Conservation (phyloP, 768 basidiomycete species). For the Suillus fuscotomentosus region DNA sequence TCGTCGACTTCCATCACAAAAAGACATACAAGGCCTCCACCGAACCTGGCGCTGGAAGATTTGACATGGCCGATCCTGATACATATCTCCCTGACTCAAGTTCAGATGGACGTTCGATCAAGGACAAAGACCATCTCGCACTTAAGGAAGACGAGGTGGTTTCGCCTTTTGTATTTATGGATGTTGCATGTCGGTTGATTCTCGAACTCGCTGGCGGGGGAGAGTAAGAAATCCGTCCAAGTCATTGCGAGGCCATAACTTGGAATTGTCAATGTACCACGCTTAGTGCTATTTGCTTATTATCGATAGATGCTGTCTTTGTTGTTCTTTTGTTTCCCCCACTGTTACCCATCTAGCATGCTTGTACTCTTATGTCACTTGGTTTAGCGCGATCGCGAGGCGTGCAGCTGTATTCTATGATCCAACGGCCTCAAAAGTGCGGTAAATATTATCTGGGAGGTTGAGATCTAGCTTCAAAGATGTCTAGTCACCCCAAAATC, state of each 20-base stretch:
- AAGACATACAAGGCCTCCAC: slow-evolving; percentile 82
- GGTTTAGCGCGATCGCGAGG: slow-evolving; percentile 2
- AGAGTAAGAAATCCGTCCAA: slow-evolving; percentile 25
- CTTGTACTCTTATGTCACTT: slow-evolving; percentile 9
- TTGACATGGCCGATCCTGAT: slow-evolving; percentile 53
- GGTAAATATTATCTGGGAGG: neutral
- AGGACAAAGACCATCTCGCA: slow-evolving; percentile 43
- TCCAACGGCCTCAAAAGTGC: neutral
- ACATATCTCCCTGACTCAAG: slow-evolving; percentile 41
- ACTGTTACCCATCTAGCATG: slow-evolving; percentile 6
- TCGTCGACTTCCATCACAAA: slow-evolving; percentile 98
- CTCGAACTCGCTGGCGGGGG: slow-evolving; percentile 84
- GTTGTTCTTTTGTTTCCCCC: slow-evolving; percentile 1
- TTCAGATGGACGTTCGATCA: slow-evolving; percentile 58
- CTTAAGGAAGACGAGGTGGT: slow-evolving; percentile 61
- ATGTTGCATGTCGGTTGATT: slow-evolving; percentile 91
- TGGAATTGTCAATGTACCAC: slow-evolving; percentile 1
- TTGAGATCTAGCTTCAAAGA: neutral
- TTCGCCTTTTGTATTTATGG: slow-evolving; percentile 94
- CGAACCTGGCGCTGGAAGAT: slow-evolving; percentile 66
- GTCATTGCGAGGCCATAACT: neutral
- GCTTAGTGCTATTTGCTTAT: slow-evolving; percentile 6
- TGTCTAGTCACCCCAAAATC: neutral
- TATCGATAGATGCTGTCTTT: slow-evolving; percentile 12
- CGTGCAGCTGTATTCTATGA: neutral